Conservation (phyloP, 192 early-diverging fungal species). For the Backusella morwellensis region DNA sequence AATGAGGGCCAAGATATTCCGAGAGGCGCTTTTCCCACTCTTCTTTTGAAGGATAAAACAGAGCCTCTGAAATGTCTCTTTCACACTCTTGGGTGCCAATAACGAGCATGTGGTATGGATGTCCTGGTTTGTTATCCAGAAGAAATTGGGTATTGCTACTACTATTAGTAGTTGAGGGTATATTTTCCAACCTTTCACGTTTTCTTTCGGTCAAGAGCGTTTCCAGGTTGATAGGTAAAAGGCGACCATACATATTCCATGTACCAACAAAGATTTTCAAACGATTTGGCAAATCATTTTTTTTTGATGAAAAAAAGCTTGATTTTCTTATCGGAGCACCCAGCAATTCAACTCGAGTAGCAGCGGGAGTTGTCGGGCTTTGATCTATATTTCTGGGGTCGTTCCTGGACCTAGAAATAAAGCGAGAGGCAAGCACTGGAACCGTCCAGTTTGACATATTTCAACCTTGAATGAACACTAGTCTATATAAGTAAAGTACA, state of each 20-base stretch:
- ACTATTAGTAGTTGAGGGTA: not conserved
- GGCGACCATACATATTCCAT: slow-evolving; percentile 56
- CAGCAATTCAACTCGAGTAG: not conserved
- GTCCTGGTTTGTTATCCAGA: slow-evolving; percentile 11
- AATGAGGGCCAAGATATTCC: slow-evolving; percentile 35
- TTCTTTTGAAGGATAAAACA: slow-evolving; percentile 49
- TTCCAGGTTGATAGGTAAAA: slow-evolving; percentile 32
- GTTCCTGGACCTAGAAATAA: not conserved
- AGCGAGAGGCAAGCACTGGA: not conserved
- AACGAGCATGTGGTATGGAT: slow-evolving; percentile 52
- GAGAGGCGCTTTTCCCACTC: slow-evolving; percentile 46
- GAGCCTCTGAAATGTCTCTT: slow-evolving; percentile 48
- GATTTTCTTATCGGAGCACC: not conserved
- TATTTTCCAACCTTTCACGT: not conserved
- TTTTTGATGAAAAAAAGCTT: not conserved
- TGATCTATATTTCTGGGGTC: slow-evolving; percentile 1
- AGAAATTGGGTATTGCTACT: not conserved
- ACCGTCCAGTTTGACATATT: not conserved
- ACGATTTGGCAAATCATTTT: slow-evolving; percentile 9
- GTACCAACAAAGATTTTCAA: slow-evolving; percentile 57
- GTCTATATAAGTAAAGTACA: not conserved
- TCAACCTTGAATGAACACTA: not conserved
- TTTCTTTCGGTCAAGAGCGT: slow-evolving; percentile 32
- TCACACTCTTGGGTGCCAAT: slow-evolving; percentile 59
- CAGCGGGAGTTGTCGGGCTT: not conserved